Evolutionary conservation across 169 alveolate genomes (phyloP), one percentile per base, ranked within the genome.

Genomic region (Cytauxzoon felis): DNA sequence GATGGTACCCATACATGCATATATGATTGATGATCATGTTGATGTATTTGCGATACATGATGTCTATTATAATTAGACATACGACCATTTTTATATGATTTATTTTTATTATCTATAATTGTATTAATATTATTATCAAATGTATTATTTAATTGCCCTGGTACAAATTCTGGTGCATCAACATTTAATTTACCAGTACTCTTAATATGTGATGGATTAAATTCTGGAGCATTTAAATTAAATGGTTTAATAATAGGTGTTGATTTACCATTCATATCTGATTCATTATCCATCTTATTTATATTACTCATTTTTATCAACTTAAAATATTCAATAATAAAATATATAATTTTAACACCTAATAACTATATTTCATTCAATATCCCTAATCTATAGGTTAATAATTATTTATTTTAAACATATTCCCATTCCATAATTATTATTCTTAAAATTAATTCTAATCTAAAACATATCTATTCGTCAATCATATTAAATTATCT

Each of bases 81-180:
- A 13, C 42, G 66, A 0, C 70, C 81, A 26, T 56, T 63, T 33
- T 56, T 70, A 40, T 41, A 36, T 65, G 52, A 42, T 43, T 34
- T 62, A 1, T 67, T 69, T 30, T 60, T 60, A 13, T 66, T 66
- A 9, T 54, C 69, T 24, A 56, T 56, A 7, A 72, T 54, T 29
- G 43, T 47, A 9, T 68, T 61, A 13, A 72, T 27, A 5, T 59
- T 50, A 21, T 67, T 59, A 30, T 72, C 82, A 56, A n/a, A 72
- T n/a, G 13, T 13, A 18, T 57, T 18, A 0, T 51, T 64, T 7
- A 64, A 57, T 34, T 75, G 79, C 24, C 85, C 79, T 2, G 85
- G 85, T 19, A 75, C 68, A 54, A 75, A 75, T 59, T 75, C 85
- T 0, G 85, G 85, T 11, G 85, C 85, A 36, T 75, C 72, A 18